Percentiles rank a stretch among this genome's conserved stretches.
These are phyloP conservation scores for Phaeotremella skinneri DNA, from an alignment of 768 basidiomycete species.

Conservation along the genomic window DNA sequence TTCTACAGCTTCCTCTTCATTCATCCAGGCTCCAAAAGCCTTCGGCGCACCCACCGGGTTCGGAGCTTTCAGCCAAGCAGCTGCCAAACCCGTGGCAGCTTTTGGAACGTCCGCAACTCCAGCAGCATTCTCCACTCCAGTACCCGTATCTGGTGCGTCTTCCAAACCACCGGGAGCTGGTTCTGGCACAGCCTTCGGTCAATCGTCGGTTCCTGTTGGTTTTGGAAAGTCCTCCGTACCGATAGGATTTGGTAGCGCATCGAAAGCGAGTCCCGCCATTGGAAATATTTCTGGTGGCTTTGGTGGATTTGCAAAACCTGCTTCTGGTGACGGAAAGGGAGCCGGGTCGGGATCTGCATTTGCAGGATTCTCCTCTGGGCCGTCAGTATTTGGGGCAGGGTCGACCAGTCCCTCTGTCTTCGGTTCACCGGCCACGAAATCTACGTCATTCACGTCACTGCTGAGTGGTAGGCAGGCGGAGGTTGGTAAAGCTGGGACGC, in stretches of 20 bases:
- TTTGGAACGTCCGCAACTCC: conserved; percentile 23
- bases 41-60: conserved; percentile 9
- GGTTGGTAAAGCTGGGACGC: not conserved
- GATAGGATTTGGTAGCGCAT: conserved; percentile 9
- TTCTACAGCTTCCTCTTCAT: conserved; percentile 18
- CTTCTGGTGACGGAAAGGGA: conserved; percentile 2
- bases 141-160: conserved; percentile 51
- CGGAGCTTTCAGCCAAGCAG: conserved; percentile 28
- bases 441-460: not conserved
- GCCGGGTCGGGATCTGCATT: conserved; percentile 21
- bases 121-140: conserved; percentile 18
- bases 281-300: conserved; percentile 39
- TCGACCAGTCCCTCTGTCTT: not conserved
- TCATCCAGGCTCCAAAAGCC: conserved; percentile 42
- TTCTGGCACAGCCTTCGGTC: conserved; percentile 50
- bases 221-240: conserved; percentile 23
- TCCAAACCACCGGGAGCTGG: conserved; percentile 31
- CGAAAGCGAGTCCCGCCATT: conserved; percentile 3
- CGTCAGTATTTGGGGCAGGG: not conserved
- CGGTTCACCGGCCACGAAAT: not conserved
- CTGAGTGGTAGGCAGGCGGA: not conserved
- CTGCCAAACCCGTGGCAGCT: conserved; percentile 19
- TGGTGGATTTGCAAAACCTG: conserved; percentile 34
- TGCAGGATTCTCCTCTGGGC: conserved; percentile 43
- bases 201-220: conserved; percentile 45